phyloP scores from a whole-genome alignment of 768 basidiomycete species.

The Mycena leptocephala region DNA sequence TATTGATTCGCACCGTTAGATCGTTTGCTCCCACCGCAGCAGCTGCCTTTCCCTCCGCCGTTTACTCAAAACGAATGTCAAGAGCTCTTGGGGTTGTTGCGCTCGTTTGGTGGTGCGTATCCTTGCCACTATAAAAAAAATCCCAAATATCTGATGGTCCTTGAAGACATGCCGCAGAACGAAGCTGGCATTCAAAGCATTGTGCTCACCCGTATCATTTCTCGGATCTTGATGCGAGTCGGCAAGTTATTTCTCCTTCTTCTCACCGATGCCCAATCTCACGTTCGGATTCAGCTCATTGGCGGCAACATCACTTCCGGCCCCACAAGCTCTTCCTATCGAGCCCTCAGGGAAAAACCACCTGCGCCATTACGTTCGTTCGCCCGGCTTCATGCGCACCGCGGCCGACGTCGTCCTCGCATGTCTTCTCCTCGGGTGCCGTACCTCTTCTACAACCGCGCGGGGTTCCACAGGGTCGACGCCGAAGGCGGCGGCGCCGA shows the following conservation, averaged over 20 bases:
- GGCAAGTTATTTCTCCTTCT: conserved; percentile 63
- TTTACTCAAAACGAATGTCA: conserved; percentile 87
- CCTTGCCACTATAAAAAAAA: not conserved
- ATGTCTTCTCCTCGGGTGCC: conserved; percentile 85
- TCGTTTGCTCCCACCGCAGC: conserved; percentile 73
- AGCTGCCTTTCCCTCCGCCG: conserved; percentile 71
- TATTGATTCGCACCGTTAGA: conserved; percentile 56
- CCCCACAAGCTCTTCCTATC: conserved; percentile 76
- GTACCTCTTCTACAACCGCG: conserved; percentile 77
- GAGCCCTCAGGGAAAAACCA: conserved; percentile 56
- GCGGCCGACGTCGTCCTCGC: conserved; percentile 74
- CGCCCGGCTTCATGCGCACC: conserved; percentile 59
- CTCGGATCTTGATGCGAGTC: conserved; percentile 79
- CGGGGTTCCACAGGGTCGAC: conserved; percentile 66
- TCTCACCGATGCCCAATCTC: not conserved
- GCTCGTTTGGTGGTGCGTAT: conserved; percentile 53
- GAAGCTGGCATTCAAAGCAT: conserved; percentile 62
- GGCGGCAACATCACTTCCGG: conserved; percentile 82
- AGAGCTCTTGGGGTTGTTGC: conserved; percentile 76
- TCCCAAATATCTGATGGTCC: not conserved
- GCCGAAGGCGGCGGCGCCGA: conserved; percentile 70
- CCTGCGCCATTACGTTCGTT: conserved; percentile 49
- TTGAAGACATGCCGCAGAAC: conserved; percentile 34
- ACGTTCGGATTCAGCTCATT: conserved; percentile 64
- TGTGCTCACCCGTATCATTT: conserved; percentile 75